phyloP scores from a whole-genome alignment of 306 rosid genomes.

The Castanospermum australe region DNA sequence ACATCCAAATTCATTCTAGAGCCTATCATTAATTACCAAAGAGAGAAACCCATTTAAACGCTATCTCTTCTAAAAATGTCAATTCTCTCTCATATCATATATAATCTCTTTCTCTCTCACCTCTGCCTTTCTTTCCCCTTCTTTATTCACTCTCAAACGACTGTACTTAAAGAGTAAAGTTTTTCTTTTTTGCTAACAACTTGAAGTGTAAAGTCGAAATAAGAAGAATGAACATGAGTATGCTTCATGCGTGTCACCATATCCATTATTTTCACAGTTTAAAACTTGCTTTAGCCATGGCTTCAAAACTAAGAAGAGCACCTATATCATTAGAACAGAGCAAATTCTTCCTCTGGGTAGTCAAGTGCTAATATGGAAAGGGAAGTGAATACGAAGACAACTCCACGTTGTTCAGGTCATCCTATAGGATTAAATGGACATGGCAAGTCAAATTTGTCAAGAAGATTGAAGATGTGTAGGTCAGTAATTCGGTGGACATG shows the following conservation, averaged over 20 bases:
- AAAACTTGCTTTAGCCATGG: not conserved
- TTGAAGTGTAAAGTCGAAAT: not conserved
- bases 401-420: not conserved
- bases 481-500: not conserved
- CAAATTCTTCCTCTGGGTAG: not conserved
- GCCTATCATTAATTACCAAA: not conserved
- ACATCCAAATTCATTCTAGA: not conserved
- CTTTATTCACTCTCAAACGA: not conserved
- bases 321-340: not conserved
- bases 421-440: conserved; percentile 1
- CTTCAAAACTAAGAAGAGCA: conserved; percentile 15
- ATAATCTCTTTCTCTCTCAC: not conserved
- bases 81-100: not conserved
- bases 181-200: not conserved
- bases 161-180: not conserved
- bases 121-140: not conserved
- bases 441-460: not conserved
- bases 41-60: not conserved
- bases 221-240: not conserved
- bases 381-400: conserved; percentile 9
- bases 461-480: not conserved
- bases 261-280: not conserved
- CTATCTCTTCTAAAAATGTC: not conserved
- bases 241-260: not conserved
- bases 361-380: conserved; percentile 5